A percentile compares a stretch with the other conserved stretches of the same genome.
Evolutionary conservation across 2,329 filamentous ascomycete genomes (phyloP).

Genomic region (Westerdykella aurantiaca): DNA sequence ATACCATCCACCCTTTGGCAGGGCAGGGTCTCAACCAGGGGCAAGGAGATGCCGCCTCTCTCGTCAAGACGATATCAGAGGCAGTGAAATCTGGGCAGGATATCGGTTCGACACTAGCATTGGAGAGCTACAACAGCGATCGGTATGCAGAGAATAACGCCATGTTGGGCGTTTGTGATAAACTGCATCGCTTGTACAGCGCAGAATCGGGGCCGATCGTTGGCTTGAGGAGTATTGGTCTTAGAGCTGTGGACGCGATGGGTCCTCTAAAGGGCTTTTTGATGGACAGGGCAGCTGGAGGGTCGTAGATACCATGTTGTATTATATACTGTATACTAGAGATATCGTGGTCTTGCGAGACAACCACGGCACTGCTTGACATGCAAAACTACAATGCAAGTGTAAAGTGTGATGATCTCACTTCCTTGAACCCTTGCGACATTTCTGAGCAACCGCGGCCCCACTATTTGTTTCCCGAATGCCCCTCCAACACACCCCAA

Average conservation of each 20-base stretch:
- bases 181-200: constrained; percentile 89
- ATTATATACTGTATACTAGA: background rate
- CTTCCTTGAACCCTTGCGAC: background rate
- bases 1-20: constrained; percentile 89
- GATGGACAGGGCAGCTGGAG: constrained; percentile 61
- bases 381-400: too few species aligned
- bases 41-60: constrained; percentile 77
- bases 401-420: background rate
- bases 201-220: constrained; percentile 73
- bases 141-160: constrained; percentile 75
- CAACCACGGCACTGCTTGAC: too few species aligned
- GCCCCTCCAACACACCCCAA: constrained; percentile 6
- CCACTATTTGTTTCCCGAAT: constrained; percentile 8
- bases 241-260: constrained; percentile 69
- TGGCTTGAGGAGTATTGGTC: constrained; percentile 68
- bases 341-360: too few species aligned
- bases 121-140: constrained; percentile 76
- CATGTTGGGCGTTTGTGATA: constrained; percentile 75
- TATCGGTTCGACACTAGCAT: constrained; percentile 67
- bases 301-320: constrained; percentile 12
- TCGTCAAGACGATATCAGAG: constrained; percentile 67
- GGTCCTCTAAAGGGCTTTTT: constrained; percentile 74
- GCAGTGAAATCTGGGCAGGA: constrained; percentile 82
- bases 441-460: constrained; percentile 3
- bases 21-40: constrained; percentile 94